Base-by-base conservation (phyloP, 768 basidiomycete genomes). In the Pleurotus sapidus region DNA sequence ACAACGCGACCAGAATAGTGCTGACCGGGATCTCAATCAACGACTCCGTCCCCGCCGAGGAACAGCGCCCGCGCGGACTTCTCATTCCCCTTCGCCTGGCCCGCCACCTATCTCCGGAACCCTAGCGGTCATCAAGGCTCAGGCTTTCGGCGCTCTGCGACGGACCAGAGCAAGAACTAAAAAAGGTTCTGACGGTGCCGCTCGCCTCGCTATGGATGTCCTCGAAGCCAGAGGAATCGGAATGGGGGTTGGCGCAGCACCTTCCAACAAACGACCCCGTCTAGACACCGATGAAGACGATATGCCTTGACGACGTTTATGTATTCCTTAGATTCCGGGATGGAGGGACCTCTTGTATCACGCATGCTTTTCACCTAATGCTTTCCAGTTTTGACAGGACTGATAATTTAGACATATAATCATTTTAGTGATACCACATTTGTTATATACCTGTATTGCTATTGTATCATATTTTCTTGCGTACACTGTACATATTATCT, bases 111-210 rank as follows among this genome's bases (percentile, higher is more conserved):
- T 91, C 66, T 91, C 88, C 49, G 88, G 89, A 23, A 93, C 92
- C 27, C 82, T 94, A 47, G 91, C 92, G 54, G 91, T 93, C 57
- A 92, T 94, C 74, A 94, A 93, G 74, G 91, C 91, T 43, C 91
- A 93, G 68, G 87, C 92, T 39, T 94, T 93, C 68, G 92, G 91
- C 30, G 89, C 89, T 17, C 75, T 92, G 61, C 87, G 91, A 51
- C 80, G 91, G 69, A 88, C 91, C 55, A 84, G 91, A 58, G 79
- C 87, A 43, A 81, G 88, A 59, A 80, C 83, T 50, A 93, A 88
- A 76, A 87, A 83, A 70, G 74, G 84, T 38, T 81, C 88, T 43
- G 91, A 91, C 15, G 85, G 74, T 18, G 77, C 84, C 39, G 84
- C 88, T 30, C 87, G 84, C 60, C 87, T 88, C 59, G 89, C 91